Evolutionary conservation across 306 rosid genomes (phyloP), one percentile per base, ranked within the genome.

Genomic region (Quercus dentata): DNA sequence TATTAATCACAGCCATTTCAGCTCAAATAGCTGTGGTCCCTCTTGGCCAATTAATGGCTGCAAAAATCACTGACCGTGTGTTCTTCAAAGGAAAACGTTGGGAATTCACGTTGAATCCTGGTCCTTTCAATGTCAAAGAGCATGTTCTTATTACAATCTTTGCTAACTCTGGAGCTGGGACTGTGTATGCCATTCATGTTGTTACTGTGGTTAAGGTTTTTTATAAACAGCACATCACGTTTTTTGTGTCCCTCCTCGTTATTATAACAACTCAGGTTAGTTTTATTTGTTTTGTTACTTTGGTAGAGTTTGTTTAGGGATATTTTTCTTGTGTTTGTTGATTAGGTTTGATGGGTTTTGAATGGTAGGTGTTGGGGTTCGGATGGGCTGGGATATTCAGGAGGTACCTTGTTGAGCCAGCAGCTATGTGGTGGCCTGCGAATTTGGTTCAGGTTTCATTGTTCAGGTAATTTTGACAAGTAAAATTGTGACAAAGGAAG

Each of bases 401-500:
- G 65, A 88, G 85, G 74, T 91, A 94, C 76, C 74, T 94, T 74
- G 98, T 94, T 23, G 98, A 94, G 28, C 98, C 98, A 30, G 97
- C 97, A 8, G 90, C 92, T 49, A 94, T 94, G 99, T 94, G 97
- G 99, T 94, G 99, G 99, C 99, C 99, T 3, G 89, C 97, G 19
- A 94, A 92, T 88, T 76, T 94, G 81, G 99, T 92, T 69, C 99
- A 94, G 83, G 99, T 94, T 79, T 94, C 99, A n/a, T 85, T 94
- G 81, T 94, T 94, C 89, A 86, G 99, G 99, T 91, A 85, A 33
- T 21, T 54, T 35, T 35, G 9, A 5, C 33, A 17, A 9, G 14
- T 7, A 11, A 20, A 3, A 17, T 18, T 33, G 25, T 7, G 44
- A 41, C 46, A 41, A 41, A 41, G 46, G 46, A 41, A 41, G 46